Base-by-base conservation (phyloP, 345 rosid genomes). In the Erysimum cheiranthoides region DNA sequence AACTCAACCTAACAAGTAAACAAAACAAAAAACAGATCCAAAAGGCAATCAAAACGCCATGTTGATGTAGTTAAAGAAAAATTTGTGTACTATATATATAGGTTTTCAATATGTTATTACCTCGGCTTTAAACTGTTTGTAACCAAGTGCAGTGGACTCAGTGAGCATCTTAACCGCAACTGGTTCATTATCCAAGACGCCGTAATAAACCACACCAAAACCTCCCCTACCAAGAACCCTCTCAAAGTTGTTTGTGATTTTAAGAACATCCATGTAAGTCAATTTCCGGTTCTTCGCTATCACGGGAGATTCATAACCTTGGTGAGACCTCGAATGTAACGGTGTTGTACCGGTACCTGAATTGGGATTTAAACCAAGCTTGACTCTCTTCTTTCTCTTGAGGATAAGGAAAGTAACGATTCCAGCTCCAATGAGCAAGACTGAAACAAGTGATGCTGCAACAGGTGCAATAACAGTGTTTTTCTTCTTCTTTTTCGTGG, bases 141-240 rank as follows among this genome's bases (percentile, higher is more conserved):
- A 82, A 1, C 82, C 82, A 62, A 75, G 79, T 16, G 66, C 64
- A 18, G 78, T 79, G 1, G 79, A 68, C 57, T 69, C 70, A 43
- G 85, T 72, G 42, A 72, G 85, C 76, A 79, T 76, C 66, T 82
- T 79, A 31, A 82, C 85, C 53, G 85, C 85, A 1, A 82, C 93
- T 40, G 82, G 75, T 35, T 42, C 17, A 12, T 69, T 74, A 52
- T 82, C 61, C 56, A 82, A 61, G 13, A 39, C 39, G 0, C 87
- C 87, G 6, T 75, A 70, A 56, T 78, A 82, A 73, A 84, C 87
- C 56, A 50, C 70, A 66, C 89, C 84, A 31, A 86, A 86, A 36
- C 88, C 90, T 53, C 88, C 88, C 62, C 59, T 73, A 51, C 88
- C 90, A 35, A 84, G 81, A 38, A 79, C 34, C 52, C 36, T 74